Evolutionary conservation across 177 flowering plant species (phyloP), one percentile per base, ranked within the genome.

Genomic region (Vitis hybrid): DNA sequence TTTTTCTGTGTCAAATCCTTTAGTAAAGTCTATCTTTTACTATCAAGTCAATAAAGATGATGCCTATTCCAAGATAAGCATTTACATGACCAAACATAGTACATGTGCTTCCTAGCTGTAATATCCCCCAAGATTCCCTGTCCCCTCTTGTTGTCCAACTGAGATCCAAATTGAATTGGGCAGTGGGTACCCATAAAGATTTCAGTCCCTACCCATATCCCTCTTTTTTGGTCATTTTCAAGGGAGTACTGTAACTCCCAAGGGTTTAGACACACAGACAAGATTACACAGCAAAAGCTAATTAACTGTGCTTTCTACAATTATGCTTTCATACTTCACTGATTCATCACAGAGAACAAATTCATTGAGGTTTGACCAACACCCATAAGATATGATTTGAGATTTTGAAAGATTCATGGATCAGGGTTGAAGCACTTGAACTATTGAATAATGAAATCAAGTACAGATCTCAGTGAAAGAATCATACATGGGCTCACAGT

Each of bases 151-250:
- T 3, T 52, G 62, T 70, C 66, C 60, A 31, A 52, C 49, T 53
- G n/a, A 71, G 63, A 71, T 56, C 74, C 63, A 58, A 49, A 5
- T 18, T 9, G 15, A 19, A 11, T 21, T 18, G 8, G 19, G 33
- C 7, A 0, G 60, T 33, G n/a, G 74, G 64, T 57, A 5, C 45
- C 68, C 68, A 64, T 3, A 10, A 71, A 64, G 74, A 71, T 71
- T 26, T 64, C 18, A 6, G n/a, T 71, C 56, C 66, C 73, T 39
- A 56, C 73, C 3, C 3, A 60, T 22, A 60, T 22, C 62, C 2
- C 62, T 60, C 29, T 22, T 31, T 26, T 59, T 10, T 60, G 4
- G 39, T 22, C 62, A 22, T 26, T 21, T 11, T 39, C 45, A 39
- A 39, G 45, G 45, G 45, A 39, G 8, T 39, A 39, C 45, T 39